phyloP scores from a whole-genome alignment of 164 flowering plant genomes.

The Vitis rupestris region DNA sequence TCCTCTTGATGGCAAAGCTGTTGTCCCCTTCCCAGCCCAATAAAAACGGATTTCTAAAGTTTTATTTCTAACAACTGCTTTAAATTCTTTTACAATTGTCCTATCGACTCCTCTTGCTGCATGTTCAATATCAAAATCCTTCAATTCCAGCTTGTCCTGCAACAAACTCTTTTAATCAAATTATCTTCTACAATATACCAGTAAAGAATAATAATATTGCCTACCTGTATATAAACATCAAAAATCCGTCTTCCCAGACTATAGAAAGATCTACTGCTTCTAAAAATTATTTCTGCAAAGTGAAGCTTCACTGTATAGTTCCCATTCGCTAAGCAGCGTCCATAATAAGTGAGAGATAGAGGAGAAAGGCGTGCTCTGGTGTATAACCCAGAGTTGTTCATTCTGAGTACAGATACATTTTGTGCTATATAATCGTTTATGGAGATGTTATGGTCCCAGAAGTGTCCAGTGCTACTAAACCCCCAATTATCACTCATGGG shows the following conservation, averaged over 20 bases:
- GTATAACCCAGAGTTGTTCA: slow-evolving; percentile 21
- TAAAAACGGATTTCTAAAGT: slow-evolving; percentile 39
- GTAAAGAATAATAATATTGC: neutral
- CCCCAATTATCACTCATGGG: slow-evolving; percentile 11
- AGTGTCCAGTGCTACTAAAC: slow-evolving; percentile 28
- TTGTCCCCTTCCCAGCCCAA: slow-evolving; percentile 53
- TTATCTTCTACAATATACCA: neutral
- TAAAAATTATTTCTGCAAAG: slow-evolving; percentile 39
- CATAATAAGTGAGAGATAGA: slow-evolving; percentile 35
- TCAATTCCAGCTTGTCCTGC: slow-evolving; percentile 32
- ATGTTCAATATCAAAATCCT: slow-evolving; percentile 45
- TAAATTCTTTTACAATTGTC: slow-evolving; percentile 8
- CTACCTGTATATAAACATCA: slow-evolving; percentile 43
- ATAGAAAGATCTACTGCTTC: slow-evolving; percentile 8
- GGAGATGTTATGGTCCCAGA: neutral
- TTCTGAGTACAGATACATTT: slow-evolving; percentile 7
- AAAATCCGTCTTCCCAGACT: slow-evolving; percentile 36
- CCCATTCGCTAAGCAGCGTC: slow-evolving; percentile 35
- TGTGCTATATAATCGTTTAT: slow-evolving; percentile 8
- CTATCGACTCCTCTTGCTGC: slow-evolving; percentile 40
- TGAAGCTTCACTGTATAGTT: slow-evolving; percentile 39
- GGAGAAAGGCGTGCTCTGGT: slow-evolving; percentile 40
- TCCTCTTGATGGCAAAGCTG: slow-evolving; percentile 36
- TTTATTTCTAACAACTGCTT: slow-evolving; percentile 22
- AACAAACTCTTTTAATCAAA: neutral